Evolutionary conservation across 768 basidiomycete genomes (phyloP), one percentile per base, ranked within the genome.

Genomic region (Kwoniella sp.): DNA sequence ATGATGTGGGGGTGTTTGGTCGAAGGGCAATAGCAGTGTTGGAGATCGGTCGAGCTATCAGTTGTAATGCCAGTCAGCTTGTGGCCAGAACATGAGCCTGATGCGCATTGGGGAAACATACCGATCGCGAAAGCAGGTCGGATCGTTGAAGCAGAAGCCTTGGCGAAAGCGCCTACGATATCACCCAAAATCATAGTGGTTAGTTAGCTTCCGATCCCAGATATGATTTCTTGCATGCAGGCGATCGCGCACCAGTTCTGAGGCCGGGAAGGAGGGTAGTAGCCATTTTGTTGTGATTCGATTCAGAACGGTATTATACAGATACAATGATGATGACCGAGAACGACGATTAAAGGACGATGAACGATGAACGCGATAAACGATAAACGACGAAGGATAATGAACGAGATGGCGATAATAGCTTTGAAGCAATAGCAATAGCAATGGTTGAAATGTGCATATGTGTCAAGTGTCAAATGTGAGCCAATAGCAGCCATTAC

Each of bases 1-100:
- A 63, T 4, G 78, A 56, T 4, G 78, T 68, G 9, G 78, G 74
- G 6, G 72, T 74, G 51, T 76, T 58, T 26, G 74, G 74, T 52
- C 76, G 66, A n/a, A 65, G 67, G 4, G 67, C 74, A 64, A 74
- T 67, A 22, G 76, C 66, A 26, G 78, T 68, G 47, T 64, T 71
- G 27, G 70, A 53, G 48, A 77, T 55, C 47, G 74, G 70, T 53
- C 76, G 76, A 29, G 57, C 73, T 69, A 37, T 57, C 22, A 49
- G 17, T 3, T 44, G 40, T 19, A 44, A 8, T 17, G 8, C 6
- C 2, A 30, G 26, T 53, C 5, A 19, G 44, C 37, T 61, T 36
- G 29, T 36, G 55, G n/a, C 33, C 33, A 33, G 6, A 33, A 19
- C 22, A 22, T 27, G 30, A 33, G 1, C 6, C 46, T 47, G 19